A percentile compares a stretch with the other conserved stretches of the same genome.
Conservation (phyloP, 2,329 filamentous ascomycete species). For the Periconia digitata region DNA sequence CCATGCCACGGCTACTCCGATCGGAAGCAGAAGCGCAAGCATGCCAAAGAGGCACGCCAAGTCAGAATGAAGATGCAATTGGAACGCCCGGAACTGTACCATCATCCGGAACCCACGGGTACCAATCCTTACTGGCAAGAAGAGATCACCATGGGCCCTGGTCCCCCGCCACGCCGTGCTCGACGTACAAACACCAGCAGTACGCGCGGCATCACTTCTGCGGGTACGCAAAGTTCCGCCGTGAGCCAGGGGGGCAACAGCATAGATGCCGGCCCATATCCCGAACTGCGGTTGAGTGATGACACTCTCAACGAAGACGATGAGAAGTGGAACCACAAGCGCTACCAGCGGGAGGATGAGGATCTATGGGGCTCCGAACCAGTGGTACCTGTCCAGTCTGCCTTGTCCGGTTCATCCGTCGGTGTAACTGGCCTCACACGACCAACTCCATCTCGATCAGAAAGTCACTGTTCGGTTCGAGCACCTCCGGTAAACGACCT, state of each 20-base stretch:
- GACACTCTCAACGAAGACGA: conserved; percentile 30
- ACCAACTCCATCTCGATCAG: conserved; percentile 33
- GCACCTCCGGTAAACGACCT: conserved; percentile 81
- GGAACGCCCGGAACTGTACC: conserved; percentile 72
- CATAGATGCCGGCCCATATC: conserved; percentile 29
- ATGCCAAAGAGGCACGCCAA: conserved; percentile 68
- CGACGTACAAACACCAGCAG: conserved; percentile 56
- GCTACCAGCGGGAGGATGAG: conserved; percentile 87
- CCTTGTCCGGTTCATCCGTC: conserved; percentile 32
- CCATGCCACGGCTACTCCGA: conserved; percentile 74
- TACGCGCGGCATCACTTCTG: conserved; percentile 61
- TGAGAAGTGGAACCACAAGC: conserved; percentile 71
- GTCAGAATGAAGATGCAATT: conserved; percentile 66
- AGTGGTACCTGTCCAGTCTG: conserved; percentile 32
- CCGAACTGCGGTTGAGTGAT: conserved; percentile 27
- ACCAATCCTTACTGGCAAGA: conserved; percentile 89
- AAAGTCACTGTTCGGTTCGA: conserved; percentile 42
- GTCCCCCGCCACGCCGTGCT: conserved; percentile 63
- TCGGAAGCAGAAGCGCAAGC: conserved; percentile 68
- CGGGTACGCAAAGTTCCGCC: conserved; percentile 53
- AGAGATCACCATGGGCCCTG: conserved; percentile 81
- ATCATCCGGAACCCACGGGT: conserved; percentile 78
- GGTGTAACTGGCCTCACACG: conserved; percentile 30
- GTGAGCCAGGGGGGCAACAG: conserved; percentile 51
- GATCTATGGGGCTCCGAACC: conserved; percentile 73